These are phyloP conservation scores for Leptographium lundbergii DNA, from an alignment of 2,329 filamentous ascomycete genomes.

Conservation along the genomic window DNA sequence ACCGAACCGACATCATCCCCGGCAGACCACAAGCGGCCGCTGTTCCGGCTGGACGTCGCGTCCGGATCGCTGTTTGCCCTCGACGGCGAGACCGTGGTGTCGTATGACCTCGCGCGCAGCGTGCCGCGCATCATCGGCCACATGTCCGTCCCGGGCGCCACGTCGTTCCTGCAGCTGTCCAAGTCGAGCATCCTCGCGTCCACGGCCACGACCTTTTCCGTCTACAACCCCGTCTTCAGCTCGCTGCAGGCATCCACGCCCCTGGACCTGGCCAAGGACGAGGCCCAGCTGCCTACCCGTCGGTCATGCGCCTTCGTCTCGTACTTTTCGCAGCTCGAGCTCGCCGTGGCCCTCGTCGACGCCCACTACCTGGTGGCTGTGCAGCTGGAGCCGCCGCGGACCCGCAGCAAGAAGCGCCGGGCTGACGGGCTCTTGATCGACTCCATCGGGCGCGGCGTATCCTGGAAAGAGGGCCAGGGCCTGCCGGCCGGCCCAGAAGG, in stretches of 20 bases:
- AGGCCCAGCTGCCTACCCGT: not conserved
- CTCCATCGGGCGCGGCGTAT: conserved; percentile 55
- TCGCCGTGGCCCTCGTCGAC: conserved; percentile 52
- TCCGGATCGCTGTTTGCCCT: conserved; percentile 53
- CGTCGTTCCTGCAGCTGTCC: conserved; percentile 55
- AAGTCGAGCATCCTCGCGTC: conserved; percentile 52
- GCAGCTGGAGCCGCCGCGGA: conserved; percentile 51
- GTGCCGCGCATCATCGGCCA: conserved; percentile 47
- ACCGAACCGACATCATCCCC: not conserved
- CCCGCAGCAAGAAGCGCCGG: conserved; percentile 40
- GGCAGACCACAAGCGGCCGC: not conserved
- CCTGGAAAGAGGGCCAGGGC: not conserved
- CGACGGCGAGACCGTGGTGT: conserved; percentile 36
- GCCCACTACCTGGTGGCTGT: conserved; percentile 46
- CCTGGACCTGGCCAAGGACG: conserved; percentile 12
- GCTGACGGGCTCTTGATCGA: conserved; percentile 56
- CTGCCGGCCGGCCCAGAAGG: not conserved
- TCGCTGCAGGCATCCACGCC: conserved; percentile 40
- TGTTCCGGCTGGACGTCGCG: conserved; percentile 47
- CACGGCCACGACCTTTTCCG: conserved; percentile 40
- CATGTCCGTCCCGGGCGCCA: conserved; percentile 36
- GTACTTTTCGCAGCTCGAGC: conserved; percentile 53
- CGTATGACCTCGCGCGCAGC: conserved; percentile 51
- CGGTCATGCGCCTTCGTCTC: conserved; percentile 33
- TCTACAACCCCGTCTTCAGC: conserved; percentile 59